phyloP scores from a whole-genome alignment of 1,284 basidiomycete genomes.

The Trichosporon coremiiforme region DNA sequence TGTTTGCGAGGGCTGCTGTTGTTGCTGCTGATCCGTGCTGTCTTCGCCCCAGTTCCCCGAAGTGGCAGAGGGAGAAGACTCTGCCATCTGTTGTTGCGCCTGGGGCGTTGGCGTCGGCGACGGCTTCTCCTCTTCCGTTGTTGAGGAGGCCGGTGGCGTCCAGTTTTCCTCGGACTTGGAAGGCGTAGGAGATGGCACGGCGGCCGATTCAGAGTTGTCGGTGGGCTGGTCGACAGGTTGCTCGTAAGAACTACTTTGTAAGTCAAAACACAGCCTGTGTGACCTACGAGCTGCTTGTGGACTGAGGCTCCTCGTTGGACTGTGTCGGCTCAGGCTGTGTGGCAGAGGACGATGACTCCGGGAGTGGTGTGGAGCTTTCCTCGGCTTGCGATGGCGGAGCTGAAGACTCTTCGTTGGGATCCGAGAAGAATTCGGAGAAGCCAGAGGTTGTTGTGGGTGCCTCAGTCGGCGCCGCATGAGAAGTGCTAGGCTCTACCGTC shows the following conservation, averaged over 20 bases:
- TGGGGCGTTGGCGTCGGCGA: background rate
- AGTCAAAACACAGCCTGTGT: background rate
- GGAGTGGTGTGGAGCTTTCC: background rate
- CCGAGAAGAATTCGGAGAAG: background rate
- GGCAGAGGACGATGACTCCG: background rate
- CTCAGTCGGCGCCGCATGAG: background rate
- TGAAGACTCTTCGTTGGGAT: background rate
- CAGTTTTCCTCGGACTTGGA: background rate
- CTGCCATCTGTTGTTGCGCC: background rate
- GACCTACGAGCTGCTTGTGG: background rate
- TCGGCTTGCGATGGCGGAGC: background rate
- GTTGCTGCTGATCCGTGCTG: background rate
- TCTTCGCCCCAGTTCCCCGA: background rate
- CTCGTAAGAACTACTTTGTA: background rate
- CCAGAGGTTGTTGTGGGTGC: background rate
- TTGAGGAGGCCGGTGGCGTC: background rate
- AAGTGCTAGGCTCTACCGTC: background rate
- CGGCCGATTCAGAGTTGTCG: background rate
- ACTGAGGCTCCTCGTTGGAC: background rate
- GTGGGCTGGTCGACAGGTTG: background rate
- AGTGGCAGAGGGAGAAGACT: background rate
- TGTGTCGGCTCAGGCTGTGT: background rate
- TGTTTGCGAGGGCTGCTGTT: background rate
- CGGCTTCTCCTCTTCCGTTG: background rate
- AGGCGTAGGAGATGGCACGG: background rate